phyloP scores from a whole-genome alignment of 768 basidiomycete species.

The Amanita pseudoporphyria region DNA sequence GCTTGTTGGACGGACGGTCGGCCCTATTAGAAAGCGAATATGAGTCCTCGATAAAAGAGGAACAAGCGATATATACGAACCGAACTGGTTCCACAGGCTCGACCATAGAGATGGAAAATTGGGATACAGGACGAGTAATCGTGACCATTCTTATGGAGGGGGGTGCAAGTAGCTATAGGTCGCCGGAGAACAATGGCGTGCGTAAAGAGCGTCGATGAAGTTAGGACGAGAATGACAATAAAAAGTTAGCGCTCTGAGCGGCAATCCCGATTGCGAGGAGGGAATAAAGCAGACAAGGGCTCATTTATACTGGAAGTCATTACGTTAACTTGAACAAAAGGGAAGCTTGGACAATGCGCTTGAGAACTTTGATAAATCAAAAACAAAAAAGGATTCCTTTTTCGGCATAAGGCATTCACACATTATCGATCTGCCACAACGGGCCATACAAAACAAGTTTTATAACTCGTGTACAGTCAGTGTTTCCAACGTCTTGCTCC shows the following conservation, averaged over 20 bases:
- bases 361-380: too few species aligned
- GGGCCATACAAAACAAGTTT: background rate
- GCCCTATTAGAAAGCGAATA: background rate
- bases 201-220: background rate
- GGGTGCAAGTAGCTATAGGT: too few species aligned
- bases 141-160: constrained; percentile 4
- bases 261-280: constrained; percentile 8
- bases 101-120: constrained; percentile 22
- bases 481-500: constrained; percentile 52
- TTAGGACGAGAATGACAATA: constrained; percentile 1
- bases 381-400: too few species aligned
- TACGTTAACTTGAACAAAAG: background rate
- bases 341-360: too few species aligned
- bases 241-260: background rate
- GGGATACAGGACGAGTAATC: constrained; percentile 9
- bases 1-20: constrained; percentile 15
- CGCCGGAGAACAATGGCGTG: background rate
- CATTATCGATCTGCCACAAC: too few species aligned
- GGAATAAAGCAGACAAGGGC: background rate
- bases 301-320: constrained; percentile 1
- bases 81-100: constrained; percentile 11
- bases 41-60: background rate
- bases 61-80: background rate
- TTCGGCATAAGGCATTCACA: too few species aligned
- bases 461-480: constrained; percentile 1